A percentile compares a stretch with the other conserved stretches of the same genome.
Evolutionary conservation across 225 moss, liverwort and hornwort genomes (phyloP).

Genomic region (Pleurozium schreberi): DNA sequence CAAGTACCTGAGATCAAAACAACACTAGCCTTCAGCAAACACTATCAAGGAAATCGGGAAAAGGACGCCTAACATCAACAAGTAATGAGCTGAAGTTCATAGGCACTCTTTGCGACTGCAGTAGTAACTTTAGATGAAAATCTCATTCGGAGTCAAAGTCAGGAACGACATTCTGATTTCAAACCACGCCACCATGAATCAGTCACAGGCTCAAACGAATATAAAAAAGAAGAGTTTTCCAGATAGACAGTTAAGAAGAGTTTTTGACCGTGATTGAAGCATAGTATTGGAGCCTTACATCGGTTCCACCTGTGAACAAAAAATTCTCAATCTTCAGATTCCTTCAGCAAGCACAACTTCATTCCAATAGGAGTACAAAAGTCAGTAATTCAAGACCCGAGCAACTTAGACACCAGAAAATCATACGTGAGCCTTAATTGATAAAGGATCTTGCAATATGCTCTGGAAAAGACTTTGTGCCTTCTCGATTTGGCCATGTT

Average conservation of each 20-base stretch:
- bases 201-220: not conserved
- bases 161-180: not conserved
- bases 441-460: conserved; percentile 59
- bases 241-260: not conserved
- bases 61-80: not conserved
- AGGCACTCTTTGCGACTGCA: not conserved
- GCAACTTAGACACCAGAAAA: not conserved
- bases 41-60: not conserved
- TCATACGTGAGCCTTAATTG: conserved; percentile 48
- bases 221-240: not conserved
- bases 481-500: conserved; percentile 41
- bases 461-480: conserved; percentile 48
- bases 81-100: not conserved
- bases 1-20: conserved; percentile 49
- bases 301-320: conserved; percentile 28
- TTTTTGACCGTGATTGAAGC: conserved; percentile 46
- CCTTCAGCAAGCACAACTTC: not conserved
- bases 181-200: not conserved
- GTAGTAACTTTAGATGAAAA: not conserved
- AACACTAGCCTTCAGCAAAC: conserved; percentile 4
- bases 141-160: not conserved
- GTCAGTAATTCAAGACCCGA: not conserved
- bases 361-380: not conserved
- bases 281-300: conserved; percentile 46
- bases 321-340: not conserved